phyloP scores from a whole-genome alignment of 2,329 filamentous ascomycete species.

The Colletotrichum sp. region DNA sequence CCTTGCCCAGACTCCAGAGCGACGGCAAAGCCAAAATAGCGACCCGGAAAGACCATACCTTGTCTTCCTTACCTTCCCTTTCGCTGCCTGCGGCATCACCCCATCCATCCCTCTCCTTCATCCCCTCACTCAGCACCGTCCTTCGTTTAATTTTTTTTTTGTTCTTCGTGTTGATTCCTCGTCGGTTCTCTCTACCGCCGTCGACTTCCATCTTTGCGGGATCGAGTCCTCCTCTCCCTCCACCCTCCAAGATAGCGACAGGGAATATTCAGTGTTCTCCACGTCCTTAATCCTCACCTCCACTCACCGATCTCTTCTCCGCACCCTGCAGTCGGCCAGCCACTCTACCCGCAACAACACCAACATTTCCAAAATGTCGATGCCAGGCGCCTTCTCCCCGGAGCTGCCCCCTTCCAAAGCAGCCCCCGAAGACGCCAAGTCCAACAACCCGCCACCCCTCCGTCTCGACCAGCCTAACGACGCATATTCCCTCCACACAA shows the following conservation, averaged over 20 bases:
- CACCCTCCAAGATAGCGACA: not conserved
- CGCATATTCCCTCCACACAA: slow-evolving; percentile 31
- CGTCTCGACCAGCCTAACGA: slow-evolving; percentile 29
- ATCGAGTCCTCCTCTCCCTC: not conserved
- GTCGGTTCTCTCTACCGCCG: not conserved
- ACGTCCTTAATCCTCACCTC: not conserved
- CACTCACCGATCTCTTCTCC: not conserved
- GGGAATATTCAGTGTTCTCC: not conserved
- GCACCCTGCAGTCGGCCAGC: not conserved
- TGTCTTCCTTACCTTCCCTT: not conserved
- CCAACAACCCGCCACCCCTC: not conserved
- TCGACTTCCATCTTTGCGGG: not conserved
- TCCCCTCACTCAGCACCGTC: not conserved
- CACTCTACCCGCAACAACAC: not conserved
- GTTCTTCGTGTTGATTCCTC: not conserved
- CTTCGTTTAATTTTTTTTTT: not conserved
- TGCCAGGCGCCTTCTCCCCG: slow-evolving; percentile 24
- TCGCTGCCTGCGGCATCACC: slow-evolving; percentile 1
- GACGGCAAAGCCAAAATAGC: not conserved
- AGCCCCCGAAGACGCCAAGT: slow-evolving; percentile 1
- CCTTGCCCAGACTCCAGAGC: not conserved
- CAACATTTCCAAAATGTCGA: slow-evolving; percentile 17
- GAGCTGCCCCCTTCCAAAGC: slow-evolving; percentile 10
- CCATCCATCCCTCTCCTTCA: not conserved
- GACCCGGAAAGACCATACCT: not conserved